Evolutionary conservation across 2,329 filamentous ascomycete species (phyloP).

Genomic region (Fusarium sp.): DNA sequence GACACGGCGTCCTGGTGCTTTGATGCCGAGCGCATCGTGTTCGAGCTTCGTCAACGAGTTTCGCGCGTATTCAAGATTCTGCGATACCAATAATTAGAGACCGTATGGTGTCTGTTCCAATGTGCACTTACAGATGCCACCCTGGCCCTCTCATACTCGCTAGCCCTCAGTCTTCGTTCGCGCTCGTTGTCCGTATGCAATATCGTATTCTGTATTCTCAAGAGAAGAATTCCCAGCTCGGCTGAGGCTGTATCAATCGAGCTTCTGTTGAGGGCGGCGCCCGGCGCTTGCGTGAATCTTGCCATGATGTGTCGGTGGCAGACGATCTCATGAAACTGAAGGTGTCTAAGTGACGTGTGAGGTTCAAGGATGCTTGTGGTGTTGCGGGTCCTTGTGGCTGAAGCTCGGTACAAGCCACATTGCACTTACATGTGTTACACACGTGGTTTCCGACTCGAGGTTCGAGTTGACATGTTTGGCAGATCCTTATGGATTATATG

Average conservation of each 20-base stretch:
- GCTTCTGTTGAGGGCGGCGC: slow-evolving; percentile 25
- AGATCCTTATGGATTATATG: background rate
- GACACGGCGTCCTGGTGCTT: slow-evolving; percentile 68
- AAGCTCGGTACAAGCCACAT: slow-evolving; percentile 45
- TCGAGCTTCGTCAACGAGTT: slow-evolving; percentile 77
- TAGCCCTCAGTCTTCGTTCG: slow-evolving; percentile 68
- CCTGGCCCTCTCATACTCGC: slow-evolving; percentile 71
- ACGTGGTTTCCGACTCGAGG: background rate
- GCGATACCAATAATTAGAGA: slow-evolving; percentile 12
- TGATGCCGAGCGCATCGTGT: slow-evolving; percentile 72
- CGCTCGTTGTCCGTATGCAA: slow-evolving; percentile 71
- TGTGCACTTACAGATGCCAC: slow-evolving; percentile 57
- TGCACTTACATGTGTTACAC: background rate
- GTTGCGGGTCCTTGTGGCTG: slow-evolving; percentile 41
- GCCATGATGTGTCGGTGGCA: slow-evolving; percentile 41
- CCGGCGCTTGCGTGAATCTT: slow-evolving; percentile 37
- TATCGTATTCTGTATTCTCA: slow-evolving; percentile 73
- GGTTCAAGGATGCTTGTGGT: slow-evolving; percentile 35
- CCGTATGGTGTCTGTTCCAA: background rate
- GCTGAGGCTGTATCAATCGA: slow-evolving; percentile 48
- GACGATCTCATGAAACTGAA: slow-evolving; percentile 14
- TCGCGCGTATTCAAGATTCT: slow-evolving; percentile 81
- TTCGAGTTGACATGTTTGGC: background rate
- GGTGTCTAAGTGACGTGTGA: slow-evolving; percentile 46
- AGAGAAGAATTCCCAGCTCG: slow-evolving; percentile 74